These are phyloP conservation scores for Hibiscus syriacus DNA, from an alignment of 345 rosid species.

Conservation along the genomic window DNA sequence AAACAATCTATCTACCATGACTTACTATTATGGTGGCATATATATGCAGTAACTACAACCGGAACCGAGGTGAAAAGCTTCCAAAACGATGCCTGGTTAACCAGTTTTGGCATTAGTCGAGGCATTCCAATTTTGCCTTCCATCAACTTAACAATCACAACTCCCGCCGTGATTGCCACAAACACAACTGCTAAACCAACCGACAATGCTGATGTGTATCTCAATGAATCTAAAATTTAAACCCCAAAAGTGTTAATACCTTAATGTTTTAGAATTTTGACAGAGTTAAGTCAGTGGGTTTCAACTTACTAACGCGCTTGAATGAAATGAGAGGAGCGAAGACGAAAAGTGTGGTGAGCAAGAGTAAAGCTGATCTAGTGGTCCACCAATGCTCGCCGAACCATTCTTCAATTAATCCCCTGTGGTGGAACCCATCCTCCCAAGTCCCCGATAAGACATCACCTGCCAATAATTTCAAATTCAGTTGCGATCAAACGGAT, in stretches of 20 bases:
- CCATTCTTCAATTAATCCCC: slow-evolving; percentile 54
- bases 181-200: slow-evolving; percentile 58
- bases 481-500: not conserved
- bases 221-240: slow-evolving; percentile 43
- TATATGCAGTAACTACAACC: slow-evolving; percentile 53
- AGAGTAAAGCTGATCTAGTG: slow-evolving; percentile 35
- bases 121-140: slow-evolving; percentile 47
- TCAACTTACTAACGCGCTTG: slow-evolving; percentile 43
- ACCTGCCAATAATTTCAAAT: slow-evolving; percentile 23
- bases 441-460: slow-evolving; percentile 58
- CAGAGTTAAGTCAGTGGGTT: no score
- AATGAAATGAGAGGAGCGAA: slow-evolving; percentile 55
- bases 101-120: slow-evolving; percentile 38
- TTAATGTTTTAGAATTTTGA: no score
- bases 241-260: not conserved
- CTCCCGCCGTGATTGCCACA: slow-evolving; percentile 52
- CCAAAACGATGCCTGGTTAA: slow-evolving; percentile 54
- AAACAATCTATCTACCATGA: not conserved
- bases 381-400: slow-evolving; percentile 55
- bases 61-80: slow-evolving; percentile 59
- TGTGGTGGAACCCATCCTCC: slow-evolving; percentile 38
- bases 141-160: slow-evolving; percentile 30
- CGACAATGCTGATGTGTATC: slow-evolving; percentile 59
- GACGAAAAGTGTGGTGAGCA: slow-evolving; percentile 40
- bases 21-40: slow-evolving; percentile 65